Base-by-base conservation (phyloP, 2,329 filamentous ascomycete genomes). In the Penicillium freii region DNA sequence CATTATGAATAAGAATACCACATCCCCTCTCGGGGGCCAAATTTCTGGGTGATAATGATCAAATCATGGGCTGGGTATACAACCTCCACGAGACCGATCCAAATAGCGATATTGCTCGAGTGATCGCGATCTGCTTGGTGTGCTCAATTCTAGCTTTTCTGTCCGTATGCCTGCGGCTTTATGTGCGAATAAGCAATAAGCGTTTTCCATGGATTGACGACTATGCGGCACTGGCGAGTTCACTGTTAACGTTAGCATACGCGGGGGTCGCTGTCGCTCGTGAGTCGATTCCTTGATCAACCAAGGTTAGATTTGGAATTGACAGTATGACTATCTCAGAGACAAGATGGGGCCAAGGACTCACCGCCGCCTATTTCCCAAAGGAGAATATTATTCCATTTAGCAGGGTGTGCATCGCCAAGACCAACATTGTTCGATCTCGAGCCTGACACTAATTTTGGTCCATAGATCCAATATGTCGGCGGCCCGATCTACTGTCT, bases 61-160 rank as follows among this genome's bases (percentile, higher is more conserved):
- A 31, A 15, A 13, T 19, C 36, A 72, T 72, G 69, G 52, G 57
- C 55, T 71, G 70, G 69, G 67, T 72, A 21, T 57, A 70, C 51
- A 71, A 71, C 27, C 66, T 69, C 46, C 34, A 66, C 2, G 39
- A 49, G 29, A 51, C 59, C 5, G 68, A 71, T 44, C 64, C 64
- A 17, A 49, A 67, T 33, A 66, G 56, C 23, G 52, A 65, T 2
- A 60, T 66, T 9, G 23, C 58, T 4, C 62, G 55, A 0, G 59
- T 71, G 21, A 69, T 71, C 42, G 62, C 56, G 10, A 51, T 69
- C 47, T 58, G 58, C 31, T 19, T 70, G 29, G 53, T 55, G 3
- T 71, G 71, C 48, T 53, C 67, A 19, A 59, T 60, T 39, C 11
- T 59, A 8, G 63, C 69, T 0, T 45, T 68, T 15, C 17, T 69